phyloP scores from a whole-genome alignment of 129 eudicot species.

The Tanacetum coccineum region DNA sequence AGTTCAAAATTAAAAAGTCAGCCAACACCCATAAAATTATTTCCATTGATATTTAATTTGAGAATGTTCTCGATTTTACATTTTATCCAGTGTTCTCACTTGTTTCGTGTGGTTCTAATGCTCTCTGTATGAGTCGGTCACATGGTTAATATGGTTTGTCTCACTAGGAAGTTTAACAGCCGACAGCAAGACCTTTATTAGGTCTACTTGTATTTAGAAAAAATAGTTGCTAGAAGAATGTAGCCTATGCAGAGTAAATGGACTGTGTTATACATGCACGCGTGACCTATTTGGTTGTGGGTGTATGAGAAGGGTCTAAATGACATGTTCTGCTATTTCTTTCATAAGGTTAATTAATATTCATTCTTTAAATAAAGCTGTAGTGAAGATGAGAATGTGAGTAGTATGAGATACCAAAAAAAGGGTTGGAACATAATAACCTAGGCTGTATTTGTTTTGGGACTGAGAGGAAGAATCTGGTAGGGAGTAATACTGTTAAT shows the following conservation, averaged over 20 bases:
- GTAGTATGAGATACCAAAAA: slow-evolving; percentile 4
- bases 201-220: not conserved
- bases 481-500: too few relatives aligned
- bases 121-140: too few relatives aligned
- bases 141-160: too few relatives aligned
- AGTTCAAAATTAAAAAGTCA: too few relatives aligned
- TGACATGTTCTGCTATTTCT: not conserved
- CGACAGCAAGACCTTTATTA: not conserved
- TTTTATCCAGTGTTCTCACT: too few relatives aligned
- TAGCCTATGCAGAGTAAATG: not conserved
- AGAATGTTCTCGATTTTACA: too few relatives aligned
- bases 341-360: not conserved
- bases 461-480: too few relatives aligned
- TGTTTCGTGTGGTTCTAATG: too few relatives aligned
- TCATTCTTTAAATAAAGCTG: not conserved
- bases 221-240: not conserved
- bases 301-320: not conserved
- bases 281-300: not conserved
- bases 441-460: too few relatives aligned
- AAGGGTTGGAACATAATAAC: not conserved
- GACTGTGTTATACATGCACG: not conserved
- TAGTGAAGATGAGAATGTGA: slow-evolving; percentile 9
- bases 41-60: too few relatives aligned
- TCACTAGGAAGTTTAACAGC: not conserved
- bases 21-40: too few relatives aligned